Conservation (phyloP, 768 basidiomycete species). For the Tulasnella sp. region DNA sequence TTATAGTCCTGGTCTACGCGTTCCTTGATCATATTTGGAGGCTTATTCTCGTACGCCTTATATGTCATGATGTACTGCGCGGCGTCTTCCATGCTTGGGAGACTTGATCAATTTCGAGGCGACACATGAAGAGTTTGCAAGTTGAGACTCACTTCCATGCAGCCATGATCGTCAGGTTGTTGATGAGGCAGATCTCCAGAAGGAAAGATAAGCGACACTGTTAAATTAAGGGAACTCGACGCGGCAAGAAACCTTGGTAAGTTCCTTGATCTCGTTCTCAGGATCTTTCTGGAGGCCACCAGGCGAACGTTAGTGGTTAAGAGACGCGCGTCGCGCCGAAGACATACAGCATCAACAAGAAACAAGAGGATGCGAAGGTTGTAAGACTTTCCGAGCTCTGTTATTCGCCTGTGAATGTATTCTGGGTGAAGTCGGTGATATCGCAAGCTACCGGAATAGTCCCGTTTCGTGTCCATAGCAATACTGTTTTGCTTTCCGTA, state of each 20-base stretch:
- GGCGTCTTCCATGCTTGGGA: slow-evolving; percentile 83
- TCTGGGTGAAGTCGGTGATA: slow-evolving; percentile 98
- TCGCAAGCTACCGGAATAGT: slow-evolving; percentile 56
- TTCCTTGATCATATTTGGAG: slow-evolving; percentile 93
- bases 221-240: too few relatives aligned
- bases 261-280: slow-evolving; percentile 65
- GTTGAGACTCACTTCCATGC: slow-evolving; percentile 75
- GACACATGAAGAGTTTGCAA: not conserved
- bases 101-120: not conserved
- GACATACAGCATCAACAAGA: slow-evolving; percentile 85
- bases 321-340: not conserved
- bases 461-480: not conserved
- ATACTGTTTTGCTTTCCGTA: not conserved
- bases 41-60: slow-evolving; percentile 92
- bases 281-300: slow-evolving; percentile 26
- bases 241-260: slow-evolving; percentile 70
- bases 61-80: slow-evolving; percentile 88
- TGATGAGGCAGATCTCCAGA: slow-evolving; percentile 77
- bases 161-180: slow-evolving; percentile 89
- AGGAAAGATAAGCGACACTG: not conserved
- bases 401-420: slow-evolving; percentile 90
- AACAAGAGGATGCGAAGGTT: slow-evolving; percentile 84
- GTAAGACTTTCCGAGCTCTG: slow-evolving; percentile 79
- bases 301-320: not conserved
- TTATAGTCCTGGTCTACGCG: slow-evolving; percentile 87